Percentiles rank a stretch among this genome's conserved stretches.
Conservation (phyloP, 352 stramenopile genomes). For the Halophytophthora batemanensis region DNA sequence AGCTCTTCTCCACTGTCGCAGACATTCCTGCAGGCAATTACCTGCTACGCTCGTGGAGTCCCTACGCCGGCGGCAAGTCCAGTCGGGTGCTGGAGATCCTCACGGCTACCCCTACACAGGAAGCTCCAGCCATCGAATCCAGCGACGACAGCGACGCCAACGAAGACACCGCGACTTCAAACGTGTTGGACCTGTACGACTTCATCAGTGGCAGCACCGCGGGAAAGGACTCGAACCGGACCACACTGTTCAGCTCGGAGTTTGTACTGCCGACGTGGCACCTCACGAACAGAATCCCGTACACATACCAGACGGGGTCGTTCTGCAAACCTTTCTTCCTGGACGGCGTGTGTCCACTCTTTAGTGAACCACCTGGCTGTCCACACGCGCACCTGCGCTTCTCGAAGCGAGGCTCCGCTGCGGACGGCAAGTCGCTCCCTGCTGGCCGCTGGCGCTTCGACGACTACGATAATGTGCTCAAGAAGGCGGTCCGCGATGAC, state of each 20-base stretch:
- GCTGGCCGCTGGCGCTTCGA: constrained; percentile 35
- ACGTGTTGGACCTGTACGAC: constrained; percentile 38
- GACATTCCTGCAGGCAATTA: constrained; percentile 40
- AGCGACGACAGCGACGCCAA: too few relatives aligned
- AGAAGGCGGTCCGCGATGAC: constrained; percentile 13
- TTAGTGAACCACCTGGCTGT: constrained; percentile 32
- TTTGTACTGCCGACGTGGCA: constrained; percentile 45
- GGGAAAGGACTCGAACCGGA: not conserved
- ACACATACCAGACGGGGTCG: constrained; percentile 51
- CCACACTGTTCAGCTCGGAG: constrained; percentile 1
- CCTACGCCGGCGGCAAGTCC: constrained; percentile 12
- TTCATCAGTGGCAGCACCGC: constrained; percentile 23
- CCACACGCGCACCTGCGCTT: constrained; percentile 39
- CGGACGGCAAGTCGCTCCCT: constrained; percentile 2
- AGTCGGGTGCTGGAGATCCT: constrained; percentile 21
- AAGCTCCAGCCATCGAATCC: not conserved
- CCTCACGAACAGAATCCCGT: constrained; percentile 42
- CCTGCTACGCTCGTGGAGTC: constrained; percentile 22
- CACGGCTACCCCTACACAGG: constrained; percentile 15
- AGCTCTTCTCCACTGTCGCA: constrained; percentile 23
- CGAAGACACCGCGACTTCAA: too few relatives aligned
- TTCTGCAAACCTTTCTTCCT: constrained; percentile 55
- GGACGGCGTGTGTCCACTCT: constrained; percentile 33
- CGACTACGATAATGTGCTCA: constrained; percentile 33
- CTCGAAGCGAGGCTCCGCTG: not conserved